phyloP scores from a whole-genome alignment of 139 green algal genomes.

The Dunaliella primolecta region DNA sequence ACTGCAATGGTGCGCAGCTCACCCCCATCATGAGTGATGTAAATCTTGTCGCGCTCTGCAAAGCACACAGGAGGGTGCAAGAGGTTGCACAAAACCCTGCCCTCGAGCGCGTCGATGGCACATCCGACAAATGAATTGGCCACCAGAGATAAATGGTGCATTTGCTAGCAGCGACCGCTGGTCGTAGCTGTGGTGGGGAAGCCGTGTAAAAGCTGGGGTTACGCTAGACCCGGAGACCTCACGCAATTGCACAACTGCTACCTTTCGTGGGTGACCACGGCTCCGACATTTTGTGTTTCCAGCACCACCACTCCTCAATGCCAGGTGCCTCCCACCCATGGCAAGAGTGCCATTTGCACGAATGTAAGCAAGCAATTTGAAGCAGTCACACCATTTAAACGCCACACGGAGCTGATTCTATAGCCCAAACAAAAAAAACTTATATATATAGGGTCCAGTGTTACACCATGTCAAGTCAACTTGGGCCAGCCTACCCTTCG shows the following conservation, averaged over 20 bases:
- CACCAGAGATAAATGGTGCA: too few species aligned
- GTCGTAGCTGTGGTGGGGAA: too few species aligned
- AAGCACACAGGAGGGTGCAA: neutral
- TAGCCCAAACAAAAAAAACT: too few species aligned
- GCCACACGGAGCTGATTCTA: neutral
- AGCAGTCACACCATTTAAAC: neutral
- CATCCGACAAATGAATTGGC: too few species aligned
- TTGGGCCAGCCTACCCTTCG: too few species aligned
- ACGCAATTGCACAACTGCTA: neutral
- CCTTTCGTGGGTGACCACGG: neutral
- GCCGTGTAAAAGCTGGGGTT: neutral
- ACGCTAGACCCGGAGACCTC: neutral
- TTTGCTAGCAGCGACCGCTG: too few species aligned
- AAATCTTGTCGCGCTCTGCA: constrained; percentile 23
- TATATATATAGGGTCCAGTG: too few species aligned
- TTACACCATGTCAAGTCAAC: too few species aligned
- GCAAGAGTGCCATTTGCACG: too few species aligned
- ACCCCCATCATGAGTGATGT: constrained; percentile 24
- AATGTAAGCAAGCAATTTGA: too few species aligned
- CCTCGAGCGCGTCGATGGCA: neutral
- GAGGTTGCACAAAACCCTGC: neutral
- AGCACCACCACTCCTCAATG: neutral
- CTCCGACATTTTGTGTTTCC: neutral
- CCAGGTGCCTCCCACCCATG: neutral
- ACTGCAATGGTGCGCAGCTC: constrained; percentile 37